Base-by-base conservation (phyloP, 352 stramenopile genomes). In the Hyaloperonospora arabidopsidis region DNA sequence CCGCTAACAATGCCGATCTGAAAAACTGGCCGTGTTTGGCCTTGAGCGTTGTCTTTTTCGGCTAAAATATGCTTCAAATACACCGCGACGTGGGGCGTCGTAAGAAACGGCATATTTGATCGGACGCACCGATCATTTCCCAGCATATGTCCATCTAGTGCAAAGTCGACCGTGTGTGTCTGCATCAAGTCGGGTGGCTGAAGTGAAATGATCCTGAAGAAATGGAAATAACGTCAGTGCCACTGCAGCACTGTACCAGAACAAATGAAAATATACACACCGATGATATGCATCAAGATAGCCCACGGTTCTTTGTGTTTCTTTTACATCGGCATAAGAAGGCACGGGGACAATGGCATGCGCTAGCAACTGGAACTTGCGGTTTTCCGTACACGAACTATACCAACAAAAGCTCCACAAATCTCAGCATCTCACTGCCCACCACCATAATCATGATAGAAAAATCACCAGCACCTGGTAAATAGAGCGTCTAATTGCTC, bases 311-410 rank as follows among this genome's bases (percentile, higher is more conserved):
- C 63, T 70, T 54, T 70, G 65, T 13, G 76, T 89, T 13, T 71
- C 55, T 19, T 54, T 48, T 2, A 87, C 60, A 58, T 90, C 77
- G 2, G 74, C 76, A 52, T 74, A 74, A 12, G 76, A 81, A 22
- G 80, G 80, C 19, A 91, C 76, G 1, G 70, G 75, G 5, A 68
- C 74, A 17, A 86, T 59, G 5, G 78, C 78, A 41, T 90, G 80
- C 1, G 80, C 65, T 53, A 90, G 68, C 49, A 90, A 57, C 58
- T 90, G 80, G 54, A 68, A 88, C 58, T 86, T 79, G 44, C 80
- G 76, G 46, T 70, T 86, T 52, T 86, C 70, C 0, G 62, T 68
- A 47, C 71, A 80, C 21, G 53, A 60, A 52, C 73, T 86, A 32
- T 15, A 47, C 21, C 18, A n/a, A 53, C 15, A 43, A 28, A 19